Conservation (phyloP, 768 basidiomycete genomes). For the Multifurca ochricompacta region DNA sequence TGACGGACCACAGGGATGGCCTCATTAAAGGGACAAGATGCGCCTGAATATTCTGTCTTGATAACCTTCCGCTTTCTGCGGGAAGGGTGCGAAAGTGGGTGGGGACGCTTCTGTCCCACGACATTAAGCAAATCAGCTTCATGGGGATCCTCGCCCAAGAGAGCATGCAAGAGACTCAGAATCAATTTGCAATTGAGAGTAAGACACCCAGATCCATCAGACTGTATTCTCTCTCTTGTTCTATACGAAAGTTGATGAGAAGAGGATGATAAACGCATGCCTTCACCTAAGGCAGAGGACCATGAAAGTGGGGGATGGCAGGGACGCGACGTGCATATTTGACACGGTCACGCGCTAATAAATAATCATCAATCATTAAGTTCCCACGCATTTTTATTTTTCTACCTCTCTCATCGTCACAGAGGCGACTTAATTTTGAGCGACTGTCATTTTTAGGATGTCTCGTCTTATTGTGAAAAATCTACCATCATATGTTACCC, state of each 20-base stretch:
- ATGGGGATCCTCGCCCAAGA: not conserved
- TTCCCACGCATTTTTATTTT: not conserved
- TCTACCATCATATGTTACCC: conserved; percentile 61
- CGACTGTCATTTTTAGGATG: conserved; percentile 39
- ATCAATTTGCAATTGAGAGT: conserved; percentile 6
- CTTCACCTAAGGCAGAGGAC: not conserved
- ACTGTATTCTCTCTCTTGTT: not conserved
- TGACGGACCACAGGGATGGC: conserved; percentile 9
- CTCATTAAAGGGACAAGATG: conserved; percentile 1
- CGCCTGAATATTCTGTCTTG: not conserved
- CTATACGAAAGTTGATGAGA: conserved; percentile 12
- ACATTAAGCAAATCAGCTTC: not conserved
- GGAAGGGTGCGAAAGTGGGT: not conserved
- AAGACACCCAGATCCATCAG: conserved; percentile 2
- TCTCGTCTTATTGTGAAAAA: conserved; percentile 83
- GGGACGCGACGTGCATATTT: not conserved
- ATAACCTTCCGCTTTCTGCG: conserved; percentile 1
- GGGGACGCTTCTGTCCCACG: conserved; percentile 13
- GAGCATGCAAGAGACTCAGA: conserved; percentile 3
- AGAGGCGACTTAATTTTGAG: too few relatives aligned
- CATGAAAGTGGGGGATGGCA: not conserved
- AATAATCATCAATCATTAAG: too few relatives aligned
- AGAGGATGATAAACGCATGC: conserved; percentile 14
- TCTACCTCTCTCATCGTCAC: conserved; percentile 1
- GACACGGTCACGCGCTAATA: conserved; percentile 9